Percentiles rank a stretch among this genome's conserved stretches.
These are phyloP conservation scores for Beauveria brongniartii DNA, from an alignment of 2,329 filamentous ascomycete genomes.

Conservation along the genomic window DNA sequence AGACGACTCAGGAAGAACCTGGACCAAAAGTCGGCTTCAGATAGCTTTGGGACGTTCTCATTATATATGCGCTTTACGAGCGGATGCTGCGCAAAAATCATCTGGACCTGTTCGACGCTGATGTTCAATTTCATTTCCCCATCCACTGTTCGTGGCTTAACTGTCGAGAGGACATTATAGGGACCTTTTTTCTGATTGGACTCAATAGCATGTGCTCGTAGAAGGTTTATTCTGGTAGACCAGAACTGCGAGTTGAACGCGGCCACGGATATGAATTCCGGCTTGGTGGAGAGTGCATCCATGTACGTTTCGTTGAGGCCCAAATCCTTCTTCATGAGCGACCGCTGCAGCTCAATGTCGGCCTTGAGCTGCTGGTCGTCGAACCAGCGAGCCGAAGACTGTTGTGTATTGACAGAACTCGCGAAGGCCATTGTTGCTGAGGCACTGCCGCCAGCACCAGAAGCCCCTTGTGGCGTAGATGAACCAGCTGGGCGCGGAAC, in stretches of 20 bases:
- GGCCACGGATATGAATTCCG: conserved; percentile 68
- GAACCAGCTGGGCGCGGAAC: conserved; percentile 38
- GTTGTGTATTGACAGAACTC: conserved; percentile 52
- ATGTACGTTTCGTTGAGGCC: conserved; percentile 76
- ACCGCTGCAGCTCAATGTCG: conserved; percentile 79
- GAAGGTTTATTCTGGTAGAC: conserved; percentile 76
- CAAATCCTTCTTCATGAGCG: conserved; percentile 73
- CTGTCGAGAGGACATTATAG: conserved; percentile 87
- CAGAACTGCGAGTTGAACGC: conserved; percentile 92
- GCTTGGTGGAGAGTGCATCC: conserved; percentile 75
- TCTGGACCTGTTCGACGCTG: conserved; percentile 82
- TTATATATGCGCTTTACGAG: conserved; percentile 86
- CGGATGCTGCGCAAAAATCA: conserved; percentile 90
- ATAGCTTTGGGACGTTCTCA: conserved; percentile 77
- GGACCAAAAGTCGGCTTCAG: conserved; percentile 81
- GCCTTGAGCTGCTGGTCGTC: conserved; percentile 70
- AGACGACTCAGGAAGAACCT: conserved; percentile 87
- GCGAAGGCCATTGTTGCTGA: conserved; percentile 73
- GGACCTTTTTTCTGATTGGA: conserved; percentile 76
- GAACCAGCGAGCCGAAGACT: conserved; percentile 59
- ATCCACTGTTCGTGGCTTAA: conserved; percentile 58
- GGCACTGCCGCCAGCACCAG: conserved; percentile 30
- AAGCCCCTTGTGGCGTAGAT: conserved; percentile 19
- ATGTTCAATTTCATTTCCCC: conserved; percentile 74
- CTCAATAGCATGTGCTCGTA: conserved; percentile 87